Evolutionary conservation across 2,329 filamentous ascomycete genomes (phyloP).

Genomic region (Emericellopsis cladophorae): DNA sequence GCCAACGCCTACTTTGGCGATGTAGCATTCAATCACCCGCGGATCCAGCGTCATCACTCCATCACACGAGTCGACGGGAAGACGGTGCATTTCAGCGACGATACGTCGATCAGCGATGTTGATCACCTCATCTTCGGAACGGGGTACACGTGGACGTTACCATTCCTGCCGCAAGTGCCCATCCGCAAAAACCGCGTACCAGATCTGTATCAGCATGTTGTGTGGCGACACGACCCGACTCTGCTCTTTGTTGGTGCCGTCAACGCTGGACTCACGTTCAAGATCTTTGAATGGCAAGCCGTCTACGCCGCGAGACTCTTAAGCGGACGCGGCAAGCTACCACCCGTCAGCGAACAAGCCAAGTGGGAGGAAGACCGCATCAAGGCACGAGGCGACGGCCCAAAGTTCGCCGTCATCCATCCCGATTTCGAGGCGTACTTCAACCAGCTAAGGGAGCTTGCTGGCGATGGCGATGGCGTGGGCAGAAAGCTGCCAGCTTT

Average conservation of each 20-base stretch:
- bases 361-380: conserved; percentile 47
- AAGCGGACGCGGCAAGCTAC: conserved; percentile 38
- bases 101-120: conserved; percentile 34
- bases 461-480: conserved; percentile 29
- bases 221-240: conserved; percentile 39
- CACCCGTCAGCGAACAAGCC: conserved; percentile 31
- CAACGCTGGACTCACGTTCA: conserved; percentile 48
- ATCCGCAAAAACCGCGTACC: conserved; percentile 42
- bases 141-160: conserved; percentile 51
- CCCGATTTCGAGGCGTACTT: conserved; percentile 56
- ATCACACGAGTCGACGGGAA: conserved; percentile 29
- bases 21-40: conserved; percentile 45
- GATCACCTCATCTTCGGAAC: conserved; percentile 56
- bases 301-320: conserved; percentile 47
- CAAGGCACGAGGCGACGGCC: conserved; percentile 38
- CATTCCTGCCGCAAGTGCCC: conserved; percentile 40
- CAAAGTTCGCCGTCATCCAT: conserved; percentile 41
- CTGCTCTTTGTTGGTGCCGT: conserved; percentile 47
- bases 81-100: conserved; percentile 44
- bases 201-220: conserved; percentile 43
- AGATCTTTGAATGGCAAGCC: conserved; percentile 57
- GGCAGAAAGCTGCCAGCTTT: conserved; percentile 33
- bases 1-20: conserved; percentile 44
- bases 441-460: conserved; percentile 36
- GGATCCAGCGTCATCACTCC: conserved; percentile 31